These are phyloP conservation scores for Neofusicoccum kwambonambiense DNA, from an alignment of 2,329 filamentous ascomycete species.

Conservation along the genomic window DNA sequence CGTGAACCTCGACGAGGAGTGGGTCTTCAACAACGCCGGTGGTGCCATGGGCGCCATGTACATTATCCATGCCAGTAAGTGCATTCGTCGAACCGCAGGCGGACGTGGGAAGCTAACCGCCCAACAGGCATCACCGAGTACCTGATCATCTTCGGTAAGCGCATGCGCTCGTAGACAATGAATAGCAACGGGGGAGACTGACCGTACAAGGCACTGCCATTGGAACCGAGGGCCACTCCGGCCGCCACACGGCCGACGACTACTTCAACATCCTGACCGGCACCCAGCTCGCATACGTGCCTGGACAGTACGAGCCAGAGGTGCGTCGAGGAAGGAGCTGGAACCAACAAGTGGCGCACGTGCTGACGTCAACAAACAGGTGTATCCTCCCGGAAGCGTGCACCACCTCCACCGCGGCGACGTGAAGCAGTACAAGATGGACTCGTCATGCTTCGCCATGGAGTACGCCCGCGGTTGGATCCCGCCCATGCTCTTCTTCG, in stretches of 20 bases:
- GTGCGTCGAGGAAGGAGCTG: background rate
- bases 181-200: background rate
- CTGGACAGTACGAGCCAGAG: slow-evolving; percentile 66
- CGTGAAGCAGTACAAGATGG: slow-evolving; percentile 83
- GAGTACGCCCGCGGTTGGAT: slow-evolving; percentile 89
- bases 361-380: slow-evolving; percentile 20
- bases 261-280: slow-evolving; percentile 90
- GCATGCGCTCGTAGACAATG: no score
- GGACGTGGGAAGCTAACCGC: background rate
- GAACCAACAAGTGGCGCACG: background rate
- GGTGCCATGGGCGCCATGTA: slow-evolving; percentile 93
- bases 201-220: slow-evolving; percentile 60
- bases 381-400: slow-evolving; percentile 67
- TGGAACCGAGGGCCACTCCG: slow-evolving; percentile 84
- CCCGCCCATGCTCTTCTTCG: slow-evolving; percentile 88
- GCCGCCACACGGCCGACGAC: slow-evolving; percentile 87
- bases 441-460: slow-evolving; percentile 72
- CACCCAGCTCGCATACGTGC: slow-evolving; percentile 71
- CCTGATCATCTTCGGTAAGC: slow-evolving; percentile 72
- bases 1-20: slow-evolving; percentile 73
- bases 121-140: slow-evolving; percentile 75
- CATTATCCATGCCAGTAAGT: slow-evolving; percentile 77
- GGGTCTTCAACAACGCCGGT: slow-evolving; percentile 90
- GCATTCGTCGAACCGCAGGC: background rate
- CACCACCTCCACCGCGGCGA: slow-evolving; percentile 70